Evolutionary conservation across 257 asterid genomes (phyloP).

Genomic region (Vinca minor): DNA sequence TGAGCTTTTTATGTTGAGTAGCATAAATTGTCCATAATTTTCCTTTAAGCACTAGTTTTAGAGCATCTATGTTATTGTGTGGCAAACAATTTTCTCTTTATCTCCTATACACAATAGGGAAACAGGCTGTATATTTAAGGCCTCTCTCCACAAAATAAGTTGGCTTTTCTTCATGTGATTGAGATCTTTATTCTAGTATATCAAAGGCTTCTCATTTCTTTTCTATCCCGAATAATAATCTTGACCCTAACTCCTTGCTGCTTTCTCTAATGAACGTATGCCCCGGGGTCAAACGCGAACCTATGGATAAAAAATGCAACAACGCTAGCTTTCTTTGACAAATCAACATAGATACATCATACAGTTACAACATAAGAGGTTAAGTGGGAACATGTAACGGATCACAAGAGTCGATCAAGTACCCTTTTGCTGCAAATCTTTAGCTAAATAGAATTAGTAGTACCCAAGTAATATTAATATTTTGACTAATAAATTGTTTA

Average conservation of each 20-base stretch:
- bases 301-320: too few species aligned
- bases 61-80: constrained; percentile 1
- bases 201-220: background rate
- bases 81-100: background rate
- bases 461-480: too few species aligned
- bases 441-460: too few species aligned
- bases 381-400: background rate
- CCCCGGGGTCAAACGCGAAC: too few species aligned
- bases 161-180: background rate
- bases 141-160: constrained; percentile 14
- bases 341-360: background rate
- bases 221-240: background rate
- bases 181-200: background rate
- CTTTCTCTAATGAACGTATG: background rate
- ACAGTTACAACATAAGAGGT: background rate
- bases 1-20: constrained; percentile 1
- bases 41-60: background rate
- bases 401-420: background rate
- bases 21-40: constrained; percentile 13
- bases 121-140: constrained; percentile 19
- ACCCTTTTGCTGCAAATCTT: constrained; percentile 21
- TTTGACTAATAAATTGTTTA: too few species aligned
- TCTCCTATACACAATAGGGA: constrained; percentile 1
- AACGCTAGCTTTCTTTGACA: too few species aligned
- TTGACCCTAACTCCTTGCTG: background rate